Conservation (phyloP, 345 rosid genomes). For the Boechera divaricarpa region DNA sequence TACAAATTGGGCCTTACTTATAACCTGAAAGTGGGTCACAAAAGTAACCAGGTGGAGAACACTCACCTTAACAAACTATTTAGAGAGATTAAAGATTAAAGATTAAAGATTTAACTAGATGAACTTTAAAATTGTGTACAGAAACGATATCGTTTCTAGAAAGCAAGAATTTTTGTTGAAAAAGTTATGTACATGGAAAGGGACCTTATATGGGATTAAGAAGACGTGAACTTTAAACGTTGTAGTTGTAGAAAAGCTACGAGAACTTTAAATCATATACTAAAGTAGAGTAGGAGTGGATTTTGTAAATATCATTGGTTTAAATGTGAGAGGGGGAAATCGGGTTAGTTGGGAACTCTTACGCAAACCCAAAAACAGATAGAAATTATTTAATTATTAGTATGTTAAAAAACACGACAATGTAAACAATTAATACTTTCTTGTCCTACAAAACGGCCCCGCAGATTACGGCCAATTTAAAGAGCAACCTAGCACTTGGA, state of each 20-base stretch:
- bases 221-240: neutral
- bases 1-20: neutral
- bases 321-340: neutral
- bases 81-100: neutral
- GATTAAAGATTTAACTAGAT: neutral
- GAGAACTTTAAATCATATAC: no score
- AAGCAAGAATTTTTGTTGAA: no score
- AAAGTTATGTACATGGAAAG: no score
- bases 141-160: neutral
- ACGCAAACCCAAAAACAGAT: slow-evolving; percentile 10
- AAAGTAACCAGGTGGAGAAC: neutral
- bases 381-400: neutral
- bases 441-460: slow-evolving; percentile 16
- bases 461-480: slow-evolving; percentile 31
- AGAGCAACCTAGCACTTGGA: slow-evolving; percentile 33
- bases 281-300: neutral
- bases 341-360: slow-evolving; percentile 9
- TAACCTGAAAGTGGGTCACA: neutral
- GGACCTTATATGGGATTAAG: no score
- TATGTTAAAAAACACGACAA: neutral
- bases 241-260: no score
- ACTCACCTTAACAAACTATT: neutral
- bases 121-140: neutral
- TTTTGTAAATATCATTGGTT: neutral
- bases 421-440: neutral